Conservation (phyloP, 2,329 filamentous ascomycete species). For the Hymenoscyphus salicellus region DNA sequence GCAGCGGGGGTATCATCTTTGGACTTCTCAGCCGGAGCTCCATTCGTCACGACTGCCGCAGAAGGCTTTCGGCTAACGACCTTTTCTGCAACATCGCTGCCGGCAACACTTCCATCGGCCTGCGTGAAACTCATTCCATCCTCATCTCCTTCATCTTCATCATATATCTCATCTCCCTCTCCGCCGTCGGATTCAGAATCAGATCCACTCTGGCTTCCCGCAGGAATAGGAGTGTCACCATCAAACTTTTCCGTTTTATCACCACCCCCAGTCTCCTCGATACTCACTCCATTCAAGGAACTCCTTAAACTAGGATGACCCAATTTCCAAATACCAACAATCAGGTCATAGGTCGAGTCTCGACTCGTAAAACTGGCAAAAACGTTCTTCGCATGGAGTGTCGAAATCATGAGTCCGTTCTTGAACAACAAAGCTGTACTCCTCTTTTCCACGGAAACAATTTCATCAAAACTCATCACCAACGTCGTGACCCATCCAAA, state of each 20-base stretch:
- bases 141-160: constrained; percentile 75
- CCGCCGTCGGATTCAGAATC: constrained; percentile 53
- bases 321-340: constrained; percentile 98
- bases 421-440: constrained; percentile 94
- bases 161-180: constrained; percentile 71
- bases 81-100: constrained; percentile 60
- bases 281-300: constrained; percentile 80
- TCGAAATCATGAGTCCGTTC: constrained; percentile 95
- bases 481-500: constrained; percentile 96
- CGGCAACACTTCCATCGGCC: constrained; percentile 42
- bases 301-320: constrained; percentile 90
- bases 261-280: constrained; percentile 75
- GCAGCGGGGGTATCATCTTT: constrained; percentile 47
- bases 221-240: constrained; percentile 37
- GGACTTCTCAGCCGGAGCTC: constrained; percentile 46
- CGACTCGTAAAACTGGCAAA: constrained; percentile 94
- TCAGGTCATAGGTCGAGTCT: constrained; percentile 93
- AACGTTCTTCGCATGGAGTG: constrained; percentile 88
- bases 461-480: constrained; percentile 97
- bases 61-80: constrained; percentile 70
- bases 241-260: constrained; percentile 89
- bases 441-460: constrained; percentile 94
- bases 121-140: constrained; percentile 57
- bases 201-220: constrained; percentile 48
- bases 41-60: constrained; percentile 48